Percentiles rank a stretch among this genome's conserved stretches.
These are phyloP conservation scores for Tetratostichococcus sp. DNA, from an alignment of 139 green algal species.

Conservation along the genomic window DNA sequence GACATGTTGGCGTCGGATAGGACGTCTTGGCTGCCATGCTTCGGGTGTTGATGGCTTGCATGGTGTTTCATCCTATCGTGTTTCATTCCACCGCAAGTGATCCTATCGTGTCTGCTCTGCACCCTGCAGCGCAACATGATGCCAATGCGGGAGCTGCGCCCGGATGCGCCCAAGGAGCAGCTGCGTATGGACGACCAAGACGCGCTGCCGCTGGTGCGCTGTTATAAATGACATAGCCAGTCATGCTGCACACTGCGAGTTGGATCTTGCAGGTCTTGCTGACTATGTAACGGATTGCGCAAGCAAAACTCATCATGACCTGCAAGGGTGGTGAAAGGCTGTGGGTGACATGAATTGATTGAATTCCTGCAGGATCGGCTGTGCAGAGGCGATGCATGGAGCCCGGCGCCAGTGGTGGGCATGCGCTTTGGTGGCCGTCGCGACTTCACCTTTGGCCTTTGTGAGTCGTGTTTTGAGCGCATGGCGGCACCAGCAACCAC, in stretches of 20 bases:
- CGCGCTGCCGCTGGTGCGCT: not conserved
- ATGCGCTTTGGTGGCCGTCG: conserved; percentile 3
- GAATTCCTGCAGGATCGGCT: not conserved
- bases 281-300: too few species aligned
- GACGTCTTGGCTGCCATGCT: too few species aligned
- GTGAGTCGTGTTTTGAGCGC: not conserved
- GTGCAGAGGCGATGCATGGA: conserved; percentile 3
- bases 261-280: too few species aligned
- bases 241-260: not conserved
- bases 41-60: too few species aligned
- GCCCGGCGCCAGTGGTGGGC: not conserved
- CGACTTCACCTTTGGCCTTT: conserved; percentile 2
- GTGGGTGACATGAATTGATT: too few species aligned
- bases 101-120: too few species aligned
- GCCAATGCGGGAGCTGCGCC: not conserved
- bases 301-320: too few species aligned
- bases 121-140: not conserved
- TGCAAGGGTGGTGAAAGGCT: too few species aligned
- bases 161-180: not conserved
- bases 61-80: too few species aligned
- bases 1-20: too few species aligned
- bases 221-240: not conserved
- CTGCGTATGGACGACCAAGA: not conserved
- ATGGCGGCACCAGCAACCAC: not conserved
- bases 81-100: too few species aligned